A percentile compares a stretch with the other conserved stretches of the same genome.
phyloP scores from a whole-genome alignment of 345 rosid genomes.

The Mallotus nudiflorus region DNA sequence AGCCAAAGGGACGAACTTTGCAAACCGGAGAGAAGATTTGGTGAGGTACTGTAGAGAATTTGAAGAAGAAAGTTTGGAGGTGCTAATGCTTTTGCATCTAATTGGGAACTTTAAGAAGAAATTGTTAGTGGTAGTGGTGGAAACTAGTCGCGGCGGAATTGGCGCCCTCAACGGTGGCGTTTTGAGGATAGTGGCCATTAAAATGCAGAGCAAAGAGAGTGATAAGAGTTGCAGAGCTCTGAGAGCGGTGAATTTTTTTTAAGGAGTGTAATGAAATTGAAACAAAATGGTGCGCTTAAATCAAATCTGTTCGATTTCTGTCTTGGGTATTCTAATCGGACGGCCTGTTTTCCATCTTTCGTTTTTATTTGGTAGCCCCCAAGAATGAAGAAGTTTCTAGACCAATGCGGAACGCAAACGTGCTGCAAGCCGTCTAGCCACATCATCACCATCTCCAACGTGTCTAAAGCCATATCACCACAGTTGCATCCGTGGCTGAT shows the following conservation, averaged over 20 bases:
- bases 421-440: no score
- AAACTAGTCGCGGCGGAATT: constrained; percentile 21
- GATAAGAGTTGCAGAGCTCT: background rate
- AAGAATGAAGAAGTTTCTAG: constrained; percentile 3
- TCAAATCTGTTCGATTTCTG: no score
- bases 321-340: constrained; percentile 7
- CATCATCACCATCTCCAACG: background rate
- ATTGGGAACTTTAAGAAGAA: constrained; percentile 39
- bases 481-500: background rate
- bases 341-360: background rate
- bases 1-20: constrained; percentile 50
- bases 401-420: no score
- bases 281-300: no score
- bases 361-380: background rate
- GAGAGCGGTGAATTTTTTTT: background rate
- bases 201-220: constrained; percentile 3
- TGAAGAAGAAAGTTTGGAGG: constrained; percentile 2
- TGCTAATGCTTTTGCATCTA: constrained; percentile 30
- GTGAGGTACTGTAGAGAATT: constrained; percentile 37
- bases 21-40: constrained; percentile 40
- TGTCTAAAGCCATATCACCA: background rate
- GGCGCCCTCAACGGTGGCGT: constrained; percentile 54
- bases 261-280: background rate
- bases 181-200: constrained; percentile 70
- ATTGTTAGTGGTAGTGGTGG: background rate